Evolutionary conservation across 2,329 filamentous ascomycete genomes (phyloP).

Genomic region (Pseudocercospora fuligena): DNA sequence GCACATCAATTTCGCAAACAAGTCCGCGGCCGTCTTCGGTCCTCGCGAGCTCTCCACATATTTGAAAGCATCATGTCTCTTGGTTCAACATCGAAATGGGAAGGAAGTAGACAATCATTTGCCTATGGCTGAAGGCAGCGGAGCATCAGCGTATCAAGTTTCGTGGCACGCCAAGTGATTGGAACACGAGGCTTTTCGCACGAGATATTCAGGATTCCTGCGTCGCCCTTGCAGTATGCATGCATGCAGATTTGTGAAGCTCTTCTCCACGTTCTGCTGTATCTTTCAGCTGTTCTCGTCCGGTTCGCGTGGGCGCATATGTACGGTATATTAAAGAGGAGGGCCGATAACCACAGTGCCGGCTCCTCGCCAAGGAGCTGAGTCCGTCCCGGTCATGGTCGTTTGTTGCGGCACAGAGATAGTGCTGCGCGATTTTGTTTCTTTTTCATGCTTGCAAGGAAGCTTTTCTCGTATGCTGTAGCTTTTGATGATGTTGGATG

Average conservation of each 20-base stretch:
- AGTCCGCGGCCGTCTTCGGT: no score
- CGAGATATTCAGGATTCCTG: neutral
- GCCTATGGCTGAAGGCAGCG: no score
- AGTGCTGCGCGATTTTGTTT: neutral
- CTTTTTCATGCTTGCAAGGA: neutral
- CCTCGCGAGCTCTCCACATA: neutral
- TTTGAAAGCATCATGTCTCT: neutral
- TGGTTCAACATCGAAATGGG: no score
- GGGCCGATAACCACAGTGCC: neutral
- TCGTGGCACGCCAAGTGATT: neutral
- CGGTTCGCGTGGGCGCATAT: neutral
- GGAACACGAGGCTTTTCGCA: neutral
- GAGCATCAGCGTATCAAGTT: neutral
- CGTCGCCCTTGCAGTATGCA: conserved; percentile 2
- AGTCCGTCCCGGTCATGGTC: neutral
- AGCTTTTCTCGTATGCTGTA: neutral
- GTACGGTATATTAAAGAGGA: neutral
- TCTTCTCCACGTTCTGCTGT: neutral
- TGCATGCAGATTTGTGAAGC: neutral
- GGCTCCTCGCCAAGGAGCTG: conserved; percentile 1
- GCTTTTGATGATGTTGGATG: neutral
- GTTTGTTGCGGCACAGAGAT: neutral
- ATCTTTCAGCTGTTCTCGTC: neutral
- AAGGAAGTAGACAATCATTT: no score
- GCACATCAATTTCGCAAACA: no score